These are phyloP conservation scores for Ganoderma meredithae DNA, from an alignment of 1,284 basidiomycete genomes.

Conservation along the genomic window DNA sequence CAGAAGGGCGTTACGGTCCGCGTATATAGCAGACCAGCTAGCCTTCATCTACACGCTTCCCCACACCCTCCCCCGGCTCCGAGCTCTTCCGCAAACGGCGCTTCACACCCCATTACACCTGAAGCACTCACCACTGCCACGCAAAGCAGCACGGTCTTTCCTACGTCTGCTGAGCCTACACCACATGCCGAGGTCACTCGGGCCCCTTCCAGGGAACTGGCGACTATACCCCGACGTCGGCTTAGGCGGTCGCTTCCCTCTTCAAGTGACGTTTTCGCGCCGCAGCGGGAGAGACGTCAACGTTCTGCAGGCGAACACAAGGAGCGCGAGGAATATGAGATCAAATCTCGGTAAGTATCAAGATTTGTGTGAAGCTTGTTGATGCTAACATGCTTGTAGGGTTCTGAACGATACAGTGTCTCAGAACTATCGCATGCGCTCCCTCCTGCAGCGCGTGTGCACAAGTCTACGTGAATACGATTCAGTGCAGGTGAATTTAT, in stretches of 20 bases:
- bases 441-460: slow-evolving; percentile 70
- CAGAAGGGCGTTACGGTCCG: slow-evolving; percentile 32
- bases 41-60: slow-evolving; percentile 21
- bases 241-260: slow-evolving; percentile 40
- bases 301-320: slow-evolving; percentile 56
- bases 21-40: slow-evolving; percentile 26
- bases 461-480: slow-evolving; percentile 70
- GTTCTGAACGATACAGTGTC: slow-evolving; percentile 61
- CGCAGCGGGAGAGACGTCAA: slow-evolving; percentile 46
- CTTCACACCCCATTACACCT: neutral
- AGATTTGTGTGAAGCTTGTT: neutral
- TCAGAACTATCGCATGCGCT: slow-evolving; percentile 71
- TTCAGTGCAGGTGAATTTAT: slow-evolving; percentile 56
- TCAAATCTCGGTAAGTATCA: slow-evolving; percentile 60
- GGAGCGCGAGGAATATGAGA: slow-evolving; percentile 62
- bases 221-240: slow-evolving; percentile 32
- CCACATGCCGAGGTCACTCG: slow-evolving; percentile 18
- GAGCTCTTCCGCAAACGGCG: slow-evolving; percentile 11
- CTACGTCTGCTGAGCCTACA: slow-evolving; percentile 18
- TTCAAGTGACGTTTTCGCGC: slow-evolving; percentile 28
- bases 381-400: slow-evolving; percentile 44
- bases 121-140: slow-evolving; percentile 25
- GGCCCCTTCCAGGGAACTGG: slow-evolving; percentile 7
- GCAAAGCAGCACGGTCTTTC: slow-evolving; percentile 25
- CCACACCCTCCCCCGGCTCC: neutral